phyloP scores from a whole-genome alignment of 306 rosid species.

The Castanea sativa region DNA sequence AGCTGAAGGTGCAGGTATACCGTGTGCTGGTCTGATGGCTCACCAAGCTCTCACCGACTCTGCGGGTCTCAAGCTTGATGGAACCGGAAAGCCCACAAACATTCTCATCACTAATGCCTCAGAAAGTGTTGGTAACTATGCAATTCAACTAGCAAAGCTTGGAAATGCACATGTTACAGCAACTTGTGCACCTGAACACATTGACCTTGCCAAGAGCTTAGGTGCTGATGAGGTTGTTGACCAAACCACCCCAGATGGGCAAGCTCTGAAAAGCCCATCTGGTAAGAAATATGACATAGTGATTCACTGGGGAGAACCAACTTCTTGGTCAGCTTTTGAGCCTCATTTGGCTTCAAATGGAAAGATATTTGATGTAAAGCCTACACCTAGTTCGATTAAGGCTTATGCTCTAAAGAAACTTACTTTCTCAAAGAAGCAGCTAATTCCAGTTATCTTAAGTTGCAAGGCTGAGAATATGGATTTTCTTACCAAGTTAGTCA shows the following conservation, averaged over 20 bases:
- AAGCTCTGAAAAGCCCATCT: conserved; percentile 57
- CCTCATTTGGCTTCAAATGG: conserved; percentile 48
- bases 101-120: conserved; percentile 62
- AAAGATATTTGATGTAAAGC: conserved; percentile 56
- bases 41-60: conserved; percentile 54
- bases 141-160: conserved; percentile 67
- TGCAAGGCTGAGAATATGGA: conserved; percentile 44
- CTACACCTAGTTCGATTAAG: conserved; percentile 9
- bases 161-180: conserved; percentile 64
- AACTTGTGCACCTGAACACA: conserved; percentile 65
- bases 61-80: conserved; percentile 68
- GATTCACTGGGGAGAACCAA: conserved; percentile 47
- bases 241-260: conserved; percentile 60
- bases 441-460: conserved; percentile 30
- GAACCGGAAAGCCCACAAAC: conserved; percentile 44
- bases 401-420: conserved; percentile 43
- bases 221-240: conserved; percentile 84
- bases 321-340: conserved; percentile 65
- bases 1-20: conserved; percentile 57
- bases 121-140: conserved; percentile 59
- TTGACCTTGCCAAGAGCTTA: conserved; percentile 50
- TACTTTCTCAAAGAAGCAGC: conserved; percentile 58
- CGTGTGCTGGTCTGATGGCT: conserved; percentile 67
- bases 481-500: conserved; percentile 39
- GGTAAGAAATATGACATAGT: conserved; percentile 63